phyloP scores from a whole-genome alignment of 2,329 filamentous ascomycete species.

The Nigrospora oryzae region DNA sequence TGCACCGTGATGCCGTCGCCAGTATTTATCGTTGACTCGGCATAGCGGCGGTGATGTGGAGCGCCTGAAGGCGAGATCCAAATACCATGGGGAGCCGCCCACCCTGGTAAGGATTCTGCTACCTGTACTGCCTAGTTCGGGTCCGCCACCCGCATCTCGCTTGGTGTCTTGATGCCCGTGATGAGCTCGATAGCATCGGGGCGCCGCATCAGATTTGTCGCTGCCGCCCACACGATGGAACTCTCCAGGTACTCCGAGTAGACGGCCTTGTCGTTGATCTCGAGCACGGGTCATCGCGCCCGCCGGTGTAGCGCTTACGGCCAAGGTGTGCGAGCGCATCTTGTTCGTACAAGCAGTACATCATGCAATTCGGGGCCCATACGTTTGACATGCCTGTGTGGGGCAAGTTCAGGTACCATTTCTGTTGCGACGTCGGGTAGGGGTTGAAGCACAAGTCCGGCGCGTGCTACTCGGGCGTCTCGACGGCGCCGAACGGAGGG shows the following conservation, averaged over 20 bases:
- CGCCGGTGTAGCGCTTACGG: slow-evolving; percentile 6
- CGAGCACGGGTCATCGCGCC: slow-evolving; percentile 4
- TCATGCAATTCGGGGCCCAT: slow-evolving; percentile 7
- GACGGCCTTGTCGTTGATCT: slow-evolving; percentile 2
- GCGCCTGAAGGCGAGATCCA: too few relatives aligned
- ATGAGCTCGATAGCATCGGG: slow-evolving; percentile 5
- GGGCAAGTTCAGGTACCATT: slow-evolving; percentile 1
- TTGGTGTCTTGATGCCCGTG: not conserved
- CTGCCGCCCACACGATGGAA: slow-evolving; percentile 7
- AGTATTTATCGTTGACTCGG: too few relatives aligned
- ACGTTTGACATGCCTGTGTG: slow-evolving; percentile 9
- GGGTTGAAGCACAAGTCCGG: slow-evolving; percentile 10
- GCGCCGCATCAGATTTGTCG: slow-evolving; percentile 3
- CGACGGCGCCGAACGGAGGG: not conserved
- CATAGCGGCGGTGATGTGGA: too few relatives aligned
- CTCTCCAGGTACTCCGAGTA: slow-evolving; percentile 10
- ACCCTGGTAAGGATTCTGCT: slow-evolving; percentile 5
- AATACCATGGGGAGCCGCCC: slow-evolving; percentile 4
- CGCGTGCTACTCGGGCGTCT: slow-evolving; percentile 8
- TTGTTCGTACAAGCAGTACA: slow-evolving; percentile 10
- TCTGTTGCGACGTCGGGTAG: not conserved
- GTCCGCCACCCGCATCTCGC: slow-evolving; percentile 5
- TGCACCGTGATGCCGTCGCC: too few relatives aligned
- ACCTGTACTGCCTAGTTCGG: slow-evolving; percentile 5
- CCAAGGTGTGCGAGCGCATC: slow-evolving; percentile 7